Conservation (phyloP, 140 eudicot genomes). For the Anethum foeniculum region DNA sequence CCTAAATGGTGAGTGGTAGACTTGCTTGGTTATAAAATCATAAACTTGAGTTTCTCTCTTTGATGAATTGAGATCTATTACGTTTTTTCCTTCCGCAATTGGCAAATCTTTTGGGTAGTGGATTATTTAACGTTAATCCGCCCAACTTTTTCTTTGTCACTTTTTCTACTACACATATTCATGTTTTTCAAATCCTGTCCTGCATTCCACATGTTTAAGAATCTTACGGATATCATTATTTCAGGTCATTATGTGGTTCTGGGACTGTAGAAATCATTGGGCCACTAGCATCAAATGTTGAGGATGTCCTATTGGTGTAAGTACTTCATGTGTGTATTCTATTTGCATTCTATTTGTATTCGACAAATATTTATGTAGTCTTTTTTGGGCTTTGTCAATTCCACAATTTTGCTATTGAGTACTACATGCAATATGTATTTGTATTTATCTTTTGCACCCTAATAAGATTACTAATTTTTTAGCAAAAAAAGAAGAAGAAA, state of each 20-base stretch:
- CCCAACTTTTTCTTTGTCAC: not conserved
- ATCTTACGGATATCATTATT: constrained; percentile 11
- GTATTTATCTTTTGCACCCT: not conserved
- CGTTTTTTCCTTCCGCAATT: not conserved
- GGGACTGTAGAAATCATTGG: constrained; percentile 91
- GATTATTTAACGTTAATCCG: too few species aligned
- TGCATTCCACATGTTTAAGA: not conserved
- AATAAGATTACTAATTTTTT: not conserved
- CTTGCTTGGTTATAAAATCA: not conserved
- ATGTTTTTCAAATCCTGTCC: not conserved
- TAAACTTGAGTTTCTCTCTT: not conserved
- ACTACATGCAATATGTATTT: not conserved
- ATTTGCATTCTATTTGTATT: not conserved
- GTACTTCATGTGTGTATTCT: constrained; percentile 14
- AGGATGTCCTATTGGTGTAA: constrained; percentile 85
- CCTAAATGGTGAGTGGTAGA: not conserved
- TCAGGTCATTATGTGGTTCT: constrained; percentile 69
- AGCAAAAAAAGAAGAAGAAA: too few species aligned
- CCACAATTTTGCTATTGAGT: not conserved
- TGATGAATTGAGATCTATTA: not conserved
- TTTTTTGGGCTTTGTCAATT: not conserved
- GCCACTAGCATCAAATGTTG: constrained; percentile 83
- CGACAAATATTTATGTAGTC: not conserved
- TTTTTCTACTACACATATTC: not conserved
- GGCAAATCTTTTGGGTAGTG: not conserved